Evolutionary conservation across 345 rosid species (phyloP).

Genomic region (Durio zibethinus): DNA sequence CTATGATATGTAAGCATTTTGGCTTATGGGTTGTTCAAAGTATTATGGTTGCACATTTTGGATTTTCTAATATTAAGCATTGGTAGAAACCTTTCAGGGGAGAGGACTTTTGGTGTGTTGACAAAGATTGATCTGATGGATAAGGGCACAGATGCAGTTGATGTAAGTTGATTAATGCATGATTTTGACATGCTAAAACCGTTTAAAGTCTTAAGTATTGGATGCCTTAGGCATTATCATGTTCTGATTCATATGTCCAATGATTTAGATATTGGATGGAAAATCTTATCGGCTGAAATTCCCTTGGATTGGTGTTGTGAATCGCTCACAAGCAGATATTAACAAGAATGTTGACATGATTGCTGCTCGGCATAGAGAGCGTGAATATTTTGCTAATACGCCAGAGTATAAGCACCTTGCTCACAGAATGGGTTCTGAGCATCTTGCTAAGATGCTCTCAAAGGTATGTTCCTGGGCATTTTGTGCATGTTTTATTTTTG

Average conservation of each 20-base stretch:
- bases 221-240: slow-evolving; percentile 14
- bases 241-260: slow-evolving; percentile 18
- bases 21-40: not conserved
- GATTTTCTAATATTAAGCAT: not conserved
- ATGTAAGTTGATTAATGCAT: slow-evolving; percentile 56
- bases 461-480: slow-evolving; percentile 46
- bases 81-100: slow-evolving; percentile 53
- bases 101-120: slow-evolving; percentile 95
- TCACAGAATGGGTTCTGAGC: slow-evolving; percentile 95
- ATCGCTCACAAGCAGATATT: slow-evolving; percentile 98
- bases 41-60: not conserved
- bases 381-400: slow-evolving; percentile 80
- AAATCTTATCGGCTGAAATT: slow-evolving; percentile 76
- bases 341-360: slow-evolving; percentile 98
- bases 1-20: not conserved
- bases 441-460: slow-evolving; percentile 92
- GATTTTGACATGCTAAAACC: not conserved
- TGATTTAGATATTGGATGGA: slow-evolving; percentile 83
- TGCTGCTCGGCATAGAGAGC: slow-evolving; percentile 94
- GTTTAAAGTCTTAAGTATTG: not conserved
- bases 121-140: slow-evolving; percentile 99
- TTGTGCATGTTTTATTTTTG: not conserved
- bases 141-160: slow-evolving; percentile 97
- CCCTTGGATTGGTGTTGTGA: slow-evolving; percentile 99
- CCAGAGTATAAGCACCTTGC: slow-evolving; percentile 97